Percentiles rank a stretch among this genome's conserved stretches.
These are phyloP conservation scores for Evernia prunastri DNA, from an alignment of 495 filamentous ascomycete genomes.

Conservation along the genomic window DNA sequence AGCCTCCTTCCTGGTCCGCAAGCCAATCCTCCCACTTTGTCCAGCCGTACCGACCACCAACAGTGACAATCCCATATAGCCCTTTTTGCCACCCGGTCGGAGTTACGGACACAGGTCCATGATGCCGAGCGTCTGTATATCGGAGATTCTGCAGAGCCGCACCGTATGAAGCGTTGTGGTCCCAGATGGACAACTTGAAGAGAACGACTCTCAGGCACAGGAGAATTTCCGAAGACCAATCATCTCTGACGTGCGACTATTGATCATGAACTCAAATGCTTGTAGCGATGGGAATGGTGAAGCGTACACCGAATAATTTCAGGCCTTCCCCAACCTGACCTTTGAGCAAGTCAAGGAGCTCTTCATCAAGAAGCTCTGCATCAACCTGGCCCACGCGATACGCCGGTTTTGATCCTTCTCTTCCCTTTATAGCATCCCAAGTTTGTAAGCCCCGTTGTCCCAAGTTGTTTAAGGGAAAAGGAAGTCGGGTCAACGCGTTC, in stretches of 20 bases:
- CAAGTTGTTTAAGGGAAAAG: conserved; percentile 57
- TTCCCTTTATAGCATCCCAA: conserved; percentile 67
- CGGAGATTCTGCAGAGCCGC: conserved; percentile 85
- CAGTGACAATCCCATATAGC: conserved; percentile 75
- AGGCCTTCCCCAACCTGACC: conserved; percentile 83
- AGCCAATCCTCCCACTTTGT: conserved; percentile 85
- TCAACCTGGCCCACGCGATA: conserved; percentile 96
- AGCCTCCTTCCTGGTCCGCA: conserved; percentile 63
- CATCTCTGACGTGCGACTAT: conserved; percentile 59
- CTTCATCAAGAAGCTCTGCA: conserved; percentile 90
- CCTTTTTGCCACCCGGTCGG: conserved; percentile 74
- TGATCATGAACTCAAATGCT: not conserved
- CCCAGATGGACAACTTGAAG: conserved; percentile 95
- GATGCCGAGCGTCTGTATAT: conserved; percentile 76
- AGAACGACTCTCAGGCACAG: conserved; percentile 69
- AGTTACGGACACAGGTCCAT: conserved; percentile 50
- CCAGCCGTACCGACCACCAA: conserved; percentile 84
- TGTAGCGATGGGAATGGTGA: not conserved
- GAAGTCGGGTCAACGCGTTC: conserved; percentile 45
- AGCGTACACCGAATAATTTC: conserved; percentile 70
- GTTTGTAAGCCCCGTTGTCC: conserved; percentile 49
- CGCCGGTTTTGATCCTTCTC: conserved; percentile 72
- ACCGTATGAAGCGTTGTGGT: conserved; percentile 90
- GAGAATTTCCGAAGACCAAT: conserved; percentile 81
- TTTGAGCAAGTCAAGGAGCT: conserved; percentile 77